phyloP scores from a whole-genome alignment of 2,329 filamentous ascomycete genomes.

The Thielaviopsis punctulata region DNA sequence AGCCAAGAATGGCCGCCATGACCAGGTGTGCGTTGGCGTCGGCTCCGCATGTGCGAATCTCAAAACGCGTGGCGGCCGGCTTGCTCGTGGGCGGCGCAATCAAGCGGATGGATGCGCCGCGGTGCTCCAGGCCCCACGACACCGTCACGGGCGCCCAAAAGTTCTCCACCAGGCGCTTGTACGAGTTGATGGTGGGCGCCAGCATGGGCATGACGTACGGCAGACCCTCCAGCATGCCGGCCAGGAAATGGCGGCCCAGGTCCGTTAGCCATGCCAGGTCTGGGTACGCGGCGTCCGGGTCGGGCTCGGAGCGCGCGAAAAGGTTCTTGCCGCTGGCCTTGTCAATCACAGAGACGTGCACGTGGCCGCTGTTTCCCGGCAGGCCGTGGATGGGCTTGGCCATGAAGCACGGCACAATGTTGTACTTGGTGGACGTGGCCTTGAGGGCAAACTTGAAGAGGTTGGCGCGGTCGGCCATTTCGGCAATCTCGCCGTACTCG shows the following conservation, averaged over 20 bases:
- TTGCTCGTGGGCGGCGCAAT: conserved; percentile 80
- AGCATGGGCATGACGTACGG: conserved; percentile 92
- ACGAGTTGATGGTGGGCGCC: conserved; percentile 90
- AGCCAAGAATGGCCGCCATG: conserved; percentile 67
- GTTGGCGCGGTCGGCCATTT: conserved; percentile 82
- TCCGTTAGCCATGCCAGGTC: conserved; percentile 74
- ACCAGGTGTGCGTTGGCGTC: conserved; percentile 83
- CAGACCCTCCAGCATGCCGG: conserved; percentile 72
- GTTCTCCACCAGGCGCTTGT: conserved; percentile 95
- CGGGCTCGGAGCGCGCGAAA: conserved; percentile 54
- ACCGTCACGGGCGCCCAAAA: conserved; percentile 98
- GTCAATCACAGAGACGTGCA: conserved; percentile 81
- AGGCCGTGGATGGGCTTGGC: conserved; percentile 84
- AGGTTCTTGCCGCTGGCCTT: conserved; percentile 62
- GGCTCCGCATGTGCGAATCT: conserved; percentile 84
- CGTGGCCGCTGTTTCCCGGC: conserved; percentile 88
- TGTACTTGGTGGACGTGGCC: conserved; percentile 68
- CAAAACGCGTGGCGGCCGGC: conserved; percentile 73
- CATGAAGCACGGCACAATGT: conserved; percentile 97
- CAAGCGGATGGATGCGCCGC: conserved; percentile 75
- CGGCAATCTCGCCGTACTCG: conserved; percentile 70
- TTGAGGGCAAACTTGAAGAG: conserved; percentile 89
- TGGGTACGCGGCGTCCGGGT: conserved; percentile 52
- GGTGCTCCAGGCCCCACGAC: conserved; percentile 91
- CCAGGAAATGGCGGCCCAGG: conserved; percentile 79